Base-by-base conservation (phyloP, 2,329 filamentous ascomycete species). In the Diaporthe sp. region DNA sequence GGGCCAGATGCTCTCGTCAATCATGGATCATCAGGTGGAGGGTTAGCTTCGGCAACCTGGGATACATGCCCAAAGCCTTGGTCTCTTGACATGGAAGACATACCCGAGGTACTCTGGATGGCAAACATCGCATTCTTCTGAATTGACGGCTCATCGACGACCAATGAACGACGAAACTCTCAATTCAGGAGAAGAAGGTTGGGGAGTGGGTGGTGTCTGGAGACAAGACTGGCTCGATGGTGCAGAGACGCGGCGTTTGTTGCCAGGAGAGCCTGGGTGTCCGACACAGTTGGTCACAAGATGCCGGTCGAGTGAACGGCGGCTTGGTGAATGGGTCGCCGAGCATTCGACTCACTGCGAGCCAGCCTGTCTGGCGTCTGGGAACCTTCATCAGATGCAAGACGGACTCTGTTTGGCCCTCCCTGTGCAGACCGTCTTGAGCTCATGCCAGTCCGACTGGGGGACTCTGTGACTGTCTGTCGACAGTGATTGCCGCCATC, bases 11-110 rank as follows among this genome's bases (percentile, higher is more conserved):
- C 4, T 67, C 17, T 25, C 9, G 22, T 31, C 51, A 1, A 17
- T 4, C 8, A n/a, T 3, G 13, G 5, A 3, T 4, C n/a, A 1
- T 31, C 2, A 2, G 3, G 10, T 12, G 7, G 6, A 13, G 12
- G 6, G 2, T 4, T 28, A 8, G 10, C 5, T 25, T 17, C 12
- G 13, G 28, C 28, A 15, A 6, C 10, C 20, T 44, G 25, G 25
- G 13, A 63, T 13, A 28, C 13, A 37, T 17, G 3, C 20, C 9
- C 0, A 20, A 10, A 25, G 3, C 44, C 34, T 10, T 25, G 37
- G 10, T 20, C 22, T 28, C 15, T 44, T 25, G 42, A 49, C 7
- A 15, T 1, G 8, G 7, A 3, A 3, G 31, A 5, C 4, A n/a
- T 51, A 34, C 2, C 3, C 3, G 47, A 22, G 28, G 31, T 4